These are phyloP conservation scores for Phytophthora brassicae DNA, from an alignment of 352 stramenopile genomes.

Conservation along the genomic window DNA sequence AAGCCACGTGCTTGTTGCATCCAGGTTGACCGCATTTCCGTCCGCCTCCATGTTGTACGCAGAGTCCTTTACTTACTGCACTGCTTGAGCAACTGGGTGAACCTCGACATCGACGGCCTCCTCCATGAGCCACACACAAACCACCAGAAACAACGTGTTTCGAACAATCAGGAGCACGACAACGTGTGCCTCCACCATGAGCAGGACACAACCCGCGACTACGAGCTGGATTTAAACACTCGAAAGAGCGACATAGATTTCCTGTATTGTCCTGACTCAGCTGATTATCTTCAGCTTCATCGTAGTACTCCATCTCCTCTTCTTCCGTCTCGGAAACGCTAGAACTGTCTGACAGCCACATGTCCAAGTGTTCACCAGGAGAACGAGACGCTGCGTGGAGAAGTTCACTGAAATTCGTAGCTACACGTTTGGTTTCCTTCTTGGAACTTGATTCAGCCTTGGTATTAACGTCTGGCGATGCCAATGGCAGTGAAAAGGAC, in stretches of 20 bases:
- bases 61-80: conserved; percentile 62
- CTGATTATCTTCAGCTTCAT: conserved; percentile 22
- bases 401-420: conserved; percentile 28
- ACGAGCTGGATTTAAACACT: conserved; percentile 47
- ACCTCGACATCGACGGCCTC: conserved; percentile 51
- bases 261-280: neutral
- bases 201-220: conserved; percentile 61
- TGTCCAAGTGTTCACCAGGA: conserved; percentile 1
- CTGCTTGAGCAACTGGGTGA: conserved; percentile 43
- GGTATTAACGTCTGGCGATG: neutral
- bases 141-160: conserved; percentile 74
- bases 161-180: conserved; percentile 41
- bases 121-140: conserved; percentile 67
- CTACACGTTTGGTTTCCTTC: conserved; percentile 9
- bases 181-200: conserved; percentile 66
- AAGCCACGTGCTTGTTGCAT: conserved; percentile 82
- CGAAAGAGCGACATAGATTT: conserved; percentile 14
- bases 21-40: conserved; percentile 68
- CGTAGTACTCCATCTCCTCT: conserved; percentile 15
- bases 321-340: conserved; percentile 34
- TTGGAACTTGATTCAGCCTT: conserved; percentile 5
- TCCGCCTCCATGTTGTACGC: conserved; percentile 65
- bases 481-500: neutral
- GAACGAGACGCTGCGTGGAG: conserved; percentile 26
- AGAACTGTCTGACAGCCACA: conserved; percentile 12